Conservation (phyloP, 108 stramenopile species). For the Skeletonema costatum region DNA sequence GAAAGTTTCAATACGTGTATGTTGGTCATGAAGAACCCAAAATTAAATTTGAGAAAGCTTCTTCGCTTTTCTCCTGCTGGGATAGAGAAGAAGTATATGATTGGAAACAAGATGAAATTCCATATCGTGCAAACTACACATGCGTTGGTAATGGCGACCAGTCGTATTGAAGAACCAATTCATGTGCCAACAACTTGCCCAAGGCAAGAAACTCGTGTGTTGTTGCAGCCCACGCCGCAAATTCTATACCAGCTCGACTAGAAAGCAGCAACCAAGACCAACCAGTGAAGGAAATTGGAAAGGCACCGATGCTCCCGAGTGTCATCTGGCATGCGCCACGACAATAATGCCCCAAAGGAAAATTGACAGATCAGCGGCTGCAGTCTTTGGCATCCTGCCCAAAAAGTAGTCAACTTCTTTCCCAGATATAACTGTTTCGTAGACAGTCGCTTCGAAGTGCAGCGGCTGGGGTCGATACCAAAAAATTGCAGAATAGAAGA, state of each 20-base stretch:
- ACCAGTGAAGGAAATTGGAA: conserved; percentile 49
- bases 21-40: conserved; percentile 67
- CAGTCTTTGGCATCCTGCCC: conserved; percentile 29
- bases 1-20: conserved; percentile 76
- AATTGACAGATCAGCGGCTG: conserved; percentile 19
- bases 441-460: conserved; percentile 19
- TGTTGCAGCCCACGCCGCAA: conserved; percentile 24
- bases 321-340: conserved; percentile 19
- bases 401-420: conserved; percentile 7
- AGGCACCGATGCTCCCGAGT: conserved; percentile 25
- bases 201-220: neutral
- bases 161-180: conserved; percentile 33
- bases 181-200: conserved; percentile 14
- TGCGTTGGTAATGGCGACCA: conserved; percentile 46
- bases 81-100: conserved; percentile 57
- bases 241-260: conserved; percentile 35
- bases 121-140: conserved; percentile 63
- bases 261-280: conserved; percentile 49
- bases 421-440: neutral
- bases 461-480: conserved; percentile 34
- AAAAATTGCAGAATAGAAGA: conserved; percentile 30
- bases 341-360: conserved; percentile 38
- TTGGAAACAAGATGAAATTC: conserved; percentile 81
- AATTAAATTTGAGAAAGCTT: conserved; percentile 62
- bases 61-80: conserved; percentile 46